A percentile compares a stretch with the other conserved stretches of the same genome.
phyloP scores from a whole-genome alignment of 2,329 filamentous ascomycete genomes.

The Pseudonectria foliicola region DNA sequence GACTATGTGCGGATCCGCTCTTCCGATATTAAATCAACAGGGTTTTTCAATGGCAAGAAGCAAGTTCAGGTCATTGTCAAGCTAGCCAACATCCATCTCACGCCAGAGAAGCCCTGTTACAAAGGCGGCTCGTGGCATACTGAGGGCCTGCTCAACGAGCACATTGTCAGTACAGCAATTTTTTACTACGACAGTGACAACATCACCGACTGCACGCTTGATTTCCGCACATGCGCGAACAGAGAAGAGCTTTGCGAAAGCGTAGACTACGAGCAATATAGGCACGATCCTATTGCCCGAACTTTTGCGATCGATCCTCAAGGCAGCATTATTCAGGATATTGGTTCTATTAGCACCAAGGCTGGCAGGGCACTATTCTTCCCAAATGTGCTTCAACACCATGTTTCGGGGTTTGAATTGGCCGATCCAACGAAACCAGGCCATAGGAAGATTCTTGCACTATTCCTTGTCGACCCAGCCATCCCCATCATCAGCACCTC shows the following conservation, averaged over 20 bases:
- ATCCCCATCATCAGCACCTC: slow-evolving; percentile 35
- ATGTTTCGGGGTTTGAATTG: slow-evolving; percentile 44
- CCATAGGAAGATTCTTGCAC: slow-evolving; percentile 51
- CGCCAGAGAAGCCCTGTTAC: slow-evolving; percentile 49
- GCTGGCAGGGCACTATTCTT: slow-evolving; percentile 47
- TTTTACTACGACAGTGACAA: slow-evolving; percentile 58
- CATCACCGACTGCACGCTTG: slow-evolving; percentile 43
- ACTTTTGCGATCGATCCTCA: slow-evolving; percentile 27
- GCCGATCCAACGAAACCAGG: slow-evolving; percentile 44
- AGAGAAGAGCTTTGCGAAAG: slow-evolving; percentile 18
- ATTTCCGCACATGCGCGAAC: slow-evolving; percentile 39
- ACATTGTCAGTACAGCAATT: slow-evolving; percentile 55
- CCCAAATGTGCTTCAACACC: slow-evolving; percentile 47
- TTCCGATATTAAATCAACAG: slow-evolving; percentile 18
- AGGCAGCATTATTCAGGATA: slow-evolving; percentile 21
- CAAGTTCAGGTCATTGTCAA: slow-evolving; percentile 57
- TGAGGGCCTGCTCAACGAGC: slow-evolving; percentile 53
- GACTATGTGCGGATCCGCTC: slow-evolving; percentile 7
- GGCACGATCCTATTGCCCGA: slow-evolving; percentile 26
- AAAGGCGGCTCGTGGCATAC: slow-evolving; percentile 48
- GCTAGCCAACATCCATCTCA: slow-evolving; percentile 53
- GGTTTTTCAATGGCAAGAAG: slow-evolving; percentile 23
- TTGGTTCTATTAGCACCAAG: slow-evolving; percentile 27
- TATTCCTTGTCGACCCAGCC: slow-evolving; percentile 55
- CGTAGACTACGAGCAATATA: slow-evolving; percentile 25